Percentiles rank a stretch among this genome's conserved stretches.
These are phyloP conservation scores for Alternaria brassicicola DNA, from an alignment of 2,329 filamentous ascomycete species.

Conservation along the genomic window DNA sequence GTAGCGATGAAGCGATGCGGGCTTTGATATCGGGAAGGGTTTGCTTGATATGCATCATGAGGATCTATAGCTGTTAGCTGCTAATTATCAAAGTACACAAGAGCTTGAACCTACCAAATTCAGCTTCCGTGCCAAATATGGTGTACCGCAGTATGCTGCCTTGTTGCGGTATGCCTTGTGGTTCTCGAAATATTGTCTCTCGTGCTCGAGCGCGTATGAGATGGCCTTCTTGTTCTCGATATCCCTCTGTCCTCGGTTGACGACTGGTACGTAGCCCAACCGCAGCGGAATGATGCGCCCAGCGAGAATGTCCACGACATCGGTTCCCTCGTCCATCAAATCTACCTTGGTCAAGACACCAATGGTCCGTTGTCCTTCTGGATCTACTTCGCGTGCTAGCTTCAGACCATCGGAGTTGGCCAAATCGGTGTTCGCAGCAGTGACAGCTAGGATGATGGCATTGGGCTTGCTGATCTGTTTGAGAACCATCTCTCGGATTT, in stretches of 20 bases:
- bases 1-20: conserved; percentile 88
- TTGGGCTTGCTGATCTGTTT: conserved; percentile 99
- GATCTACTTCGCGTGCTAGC: conserved; percentile 93
- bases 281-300: conserved; percentile 95
- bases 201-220: conserved; percentile 84
- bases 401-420: conserved; percentile 98
- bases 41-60: conserved; percentile 99
- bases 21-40: conserved; percentile 98
- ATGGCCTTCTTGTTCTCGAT: conserved; percentile 99
- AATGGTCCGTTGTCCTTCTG: conserved; percentile 95
- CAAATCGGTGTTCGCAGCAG: conserved; percentile 95
- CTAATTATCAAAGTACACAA: background rate
- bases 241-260: conserved; percentile 96
- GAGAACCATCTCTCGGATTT: conserved; percentile 97
- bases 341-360: conserved; percentile 99
- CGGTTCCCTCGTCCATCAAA: conserved; percentile 97
- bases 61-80: conserved; percentile 63
- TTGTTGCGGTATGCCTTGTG: conserved; percentile 99
- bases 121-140: conserved; percentile 93
- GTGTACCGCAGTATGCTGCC: conserved; percentile 97
- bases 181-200: conserved; percentile 97
- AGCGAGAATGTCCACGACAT: conserved; percentile 97
- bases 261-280: conserved; percentile 94
- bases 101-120: conserved; percentile 68
- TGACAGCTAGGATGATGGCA: conserved; percentile 96